Evolutionary conservation across 306 rosid genomes (phyloP).

Genomic region (Begonia fuchsioides): DNA sequence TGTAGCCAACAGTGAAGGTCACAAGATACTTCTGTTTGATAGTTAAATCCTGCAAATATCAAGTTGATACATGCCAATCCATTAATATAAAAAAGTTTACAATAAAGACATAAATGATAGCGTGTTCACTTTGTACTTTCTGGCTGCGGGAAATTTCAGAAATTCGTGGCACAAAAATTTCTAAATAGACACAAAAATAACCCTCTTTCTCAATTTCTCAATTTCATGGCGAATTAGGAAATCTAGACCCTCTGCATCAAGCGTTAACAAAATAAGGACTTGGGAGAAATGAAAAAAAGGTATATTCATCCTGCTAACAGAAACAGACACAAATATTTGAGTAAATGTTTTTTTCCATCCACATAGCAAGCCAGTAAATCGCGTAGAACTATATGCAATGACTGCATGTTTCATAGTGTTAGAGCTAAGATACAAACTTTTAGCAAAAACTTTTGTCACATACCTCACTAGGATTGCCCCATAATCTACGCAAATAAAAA

Average conservation of each 20-base stretch:
- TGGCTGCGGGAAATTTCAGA: neutral
- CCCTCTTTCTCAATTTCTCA: no score
- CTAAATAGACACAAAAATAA: no score
- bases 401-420: neutral
- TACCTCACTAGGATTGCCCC: conserved; percentile 95
- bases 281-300: no score
- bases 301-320: neutral
- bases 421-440: neutral
- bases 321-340: no score
- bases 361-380: no score
- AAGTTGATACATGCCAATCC: neutral
- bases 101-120: neutral
- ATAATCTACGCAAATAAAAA: conserved; percentile 71
- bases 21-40: conserved; percentile 76
- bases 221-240: no score
- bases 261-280: no score
- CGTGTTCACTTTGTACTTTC: neutral
- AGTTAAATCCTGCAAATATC: conserved; percentile 66
- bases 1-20: conserved; percentile 84
- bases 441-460: neutral
- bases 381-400: no score
- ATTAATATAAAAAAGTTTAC: neutral
- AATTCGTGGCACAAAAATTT: no score
- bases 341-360: no score
- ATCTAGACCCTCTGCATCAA: no score